These are phyloP conservation scores for Microdochium bolleyi DNA, from an alignment of 2,329 filamentous ascomycete genomes.

Conservation along the genomic window DNA sequence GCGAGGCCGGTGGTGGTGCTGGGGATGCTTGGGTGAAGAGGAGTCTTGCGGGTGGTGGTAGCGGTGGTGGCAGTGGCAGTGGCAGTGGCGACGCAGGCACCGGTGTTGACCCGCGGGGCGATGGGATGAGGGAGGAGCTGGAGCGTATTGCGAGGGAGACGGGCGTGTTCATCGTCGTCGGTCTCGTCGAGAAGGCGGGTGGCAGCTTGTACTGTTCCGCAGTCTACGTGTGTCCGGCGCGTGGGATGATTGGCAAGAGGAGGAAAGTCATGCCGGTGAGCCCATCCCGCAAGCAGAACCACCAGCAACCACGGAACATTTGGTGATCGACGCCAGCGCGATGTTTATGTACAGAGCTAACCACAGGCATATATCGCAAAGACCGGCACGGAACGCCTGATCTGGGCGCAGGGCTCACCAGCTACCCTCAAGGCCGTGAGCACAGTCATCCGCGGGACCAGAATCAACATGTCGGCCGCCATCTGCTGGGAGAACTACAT, in stretches of 20 bases:
- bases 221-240: constrained; percentile 70
- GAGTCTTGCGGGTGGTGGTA: constrained; percentile 34
- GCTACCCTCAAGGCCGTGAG: constrained; percentile 72
- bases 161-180: constrained; percentile 74
- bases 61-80: constrained; percentile 10
- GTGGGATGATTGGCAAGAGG: constrained; percentile 73
- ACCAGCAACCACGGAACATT: too few relatives aligned
- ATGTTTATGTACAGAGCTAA: too few relatives aligned
- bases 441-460: constrained; percentile 70
- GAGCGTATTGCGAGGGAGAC: constrained; percentile 70
- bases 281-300: constrained; percentile 6
- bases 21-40: constrained; percentile 65
- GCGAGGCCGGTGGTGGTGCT: constrained; percentile 50
- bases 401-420: constrained; percentile 83
- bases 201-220: constrained; percentile 79
- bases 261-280: constrained; percentile 84
- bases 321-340: too few relatives aligned
- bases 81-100: constrained; percentile 28
- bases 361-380: constrained; percentile 15
- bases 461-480: constrained; percentile 73
- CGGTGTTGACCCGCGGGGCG: constrained; percentile 49
- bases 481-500: constrained; percentile 99
- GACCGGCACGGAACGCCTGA: constrained; percentile 73
- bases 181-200: constrained; percentile 70
- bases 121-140: constrained; percentile 72